phyloP scores from a whole-genome alignment of 768 basidiomycete genomes.

The Sarcomyxa edulis region DNA sequence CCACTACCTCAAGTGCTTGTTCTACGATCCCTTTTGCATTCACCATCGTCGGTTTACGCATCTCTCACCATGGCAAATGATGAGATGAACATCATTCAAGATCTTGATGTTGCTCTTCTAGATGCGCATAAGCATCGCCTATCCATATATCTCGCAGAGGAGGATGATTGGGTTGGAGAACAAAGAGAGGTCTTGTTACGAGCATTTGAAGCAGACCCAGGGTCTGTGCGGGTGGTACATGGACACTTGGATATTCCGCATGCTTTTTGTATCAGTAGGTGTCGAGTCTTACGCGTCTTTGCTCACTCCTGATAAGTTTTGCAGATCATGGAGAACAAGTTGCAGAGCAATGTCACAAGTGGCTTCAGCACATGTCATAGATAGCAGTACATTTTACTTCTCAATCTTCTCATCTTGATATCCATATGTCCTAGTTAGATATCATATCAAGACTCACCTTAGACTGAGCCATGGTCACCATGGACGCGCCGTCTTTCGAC shows the following conservation, averaged over 20 bases:
- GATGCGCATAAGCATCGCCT: conserved; percentile 29
- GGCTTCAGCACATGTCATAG: conserved; percentile 28
- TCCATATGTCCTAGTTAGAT: too few species aligned
- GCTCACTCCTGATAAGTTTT: conserved; percentile 3
- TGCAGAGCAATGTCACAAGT: conserved; percentile 41
- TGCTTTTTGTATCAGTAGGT: conserved; percentile 70
- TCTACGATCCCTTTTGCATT: conserved; percentile 44
- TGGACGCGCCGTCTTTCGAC: too few species aligned
- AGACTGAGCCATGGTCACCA: too few species aligned
- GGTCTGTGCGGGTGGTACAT: conserved; percentile 32
- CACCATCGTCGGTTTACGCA: conserved; percentile 46
- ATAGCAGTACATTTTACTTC: conserved; percentile 1
- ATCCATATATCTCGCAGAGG: conserved; percentile 53
- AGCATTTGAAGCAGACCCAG: conserved; percentile 28
- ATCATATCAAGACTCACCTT: too few species aligned
- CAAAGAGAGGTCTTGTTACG: conserved; percentile 41
- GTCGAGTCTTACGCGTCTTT: neutral
- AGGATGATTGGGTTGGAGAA: conserved; percentile 67
- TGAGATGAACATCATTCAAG: conserved; percentile 60
- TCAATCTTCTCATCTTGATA: too few species aligned
- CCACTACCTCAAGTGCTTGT: conserved; percentile 40
- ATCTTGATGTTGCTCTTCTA: conserved; percentile 44
- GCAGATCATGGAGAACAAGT: conserved; percentile 49
- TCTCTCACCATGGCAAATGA: conserved; percentile 58
- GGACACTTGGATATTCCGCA: conserved; percentile 52